Percentiles rank a stretch among this genome's conserved stretches.
Conservation (phyloP, 148 eudicot species). For the Camellia sinensis region DNA sequence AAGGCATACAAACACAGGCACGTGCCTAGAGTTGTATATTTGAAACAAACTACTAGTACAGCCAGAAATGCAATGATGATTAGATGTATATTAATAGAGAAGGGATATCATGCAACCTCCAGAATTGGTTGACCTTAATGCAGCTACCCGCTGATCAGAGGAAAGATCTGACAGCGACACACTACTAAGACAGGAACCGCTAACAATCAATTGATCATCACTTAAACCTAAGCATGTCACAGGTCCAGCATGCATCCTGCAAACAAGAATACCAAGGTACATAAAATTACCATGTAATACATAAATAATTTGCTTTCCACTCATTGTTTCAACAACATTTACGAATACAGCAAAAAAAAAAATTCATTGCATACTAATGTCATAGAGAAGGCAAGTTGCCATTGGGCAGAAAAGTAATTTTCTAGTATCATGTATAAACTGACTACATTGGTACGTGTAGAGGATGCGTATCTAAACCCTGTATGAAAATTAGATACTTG, state of each 20-base stretch:
- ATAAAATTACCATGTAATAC: background rate
- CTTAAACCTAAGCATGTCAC: constrained; percentile 60
- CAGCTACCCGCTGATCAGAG: constrained; percentile 53
- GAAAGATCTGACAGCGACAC: constrained; percentile 51
- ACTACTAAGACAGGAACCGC: constrained; percentile 64
- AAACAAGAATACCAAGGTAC: constrained; percentile 14
- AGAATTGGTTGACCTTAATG: constrained; percentile 40
- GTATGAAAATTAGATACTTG: no score
- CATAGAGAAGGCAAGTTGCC: no score
- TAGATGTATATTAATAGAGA: background rate
- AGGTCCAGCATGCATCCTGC: constrained; percentile 66
- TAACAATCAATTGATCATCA: constrained; percentile 63
- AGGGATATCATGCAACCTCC: constrained; percentile 42
- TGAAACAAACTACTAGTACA: background rate
- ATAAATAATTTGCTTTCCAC: background rate
- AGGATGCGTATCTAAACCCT: no score
- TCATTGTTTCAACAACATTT: no score
- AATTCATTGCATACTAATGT: no score
- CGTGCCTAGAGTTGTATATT: background rate
- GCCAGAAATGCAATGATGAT: background rate
- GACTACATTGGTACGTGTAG: no score
- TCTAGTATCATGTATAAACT: no score
- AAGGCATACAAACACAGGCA: background rate
- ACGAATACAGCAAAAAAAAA: no score
- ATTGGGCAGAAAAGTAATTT: no score